phyloP scores from a whole-genome alignment of 176 grass and related monocot genomes.

The Tillandsia fasciculata region DNA sequence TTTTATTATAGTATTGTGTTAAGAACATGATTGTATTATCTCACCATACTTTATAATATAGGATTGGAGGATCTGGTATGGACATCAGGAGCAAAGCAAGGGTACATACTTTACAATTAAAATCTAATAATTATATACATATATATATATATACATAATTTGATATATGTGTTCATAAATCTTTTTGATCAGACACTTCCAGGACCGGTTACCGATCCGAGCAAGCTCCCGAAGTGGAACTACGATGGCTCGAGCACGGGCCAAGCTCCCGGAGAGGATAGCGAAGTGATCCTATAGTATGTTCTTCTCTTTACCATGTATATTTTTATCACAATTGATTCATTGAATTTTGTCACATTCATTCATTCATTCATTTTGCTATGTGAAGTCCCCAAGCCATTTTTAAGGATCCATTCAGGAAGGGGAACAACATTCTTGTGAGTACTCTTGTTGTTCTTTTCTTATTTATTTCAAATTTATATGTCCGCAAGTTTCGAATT shows the following conservation, averaged over 20 bases:
- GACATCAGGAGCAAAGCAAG: slow-evolving; percentile 94
- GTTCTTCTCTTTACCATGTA: neutral
- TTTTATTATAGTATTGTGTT: neutral
- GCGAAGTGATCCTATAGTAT: slow-evolving; percentile 84
- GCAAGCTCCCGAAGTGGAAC: slow-evolving; percentile 96
- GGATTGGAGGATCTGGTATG: slow-evolving; percentile 78
- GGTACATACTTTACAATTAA: slow-evolving; percentile 21
- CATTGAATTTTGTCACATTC: neutral
- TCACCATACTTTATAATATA: slow-evolving; percentile 11
- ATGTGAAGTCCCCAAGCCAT: slow-evolving; percentile 61
- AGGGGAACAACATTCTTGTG: slow-evolving; percentile 85
- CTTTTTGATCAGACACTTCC: slow-evolving; percentile 48
- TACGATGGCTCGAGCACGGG: slow-evolving; percentile 93
- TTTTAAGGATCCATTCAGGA: slow-evolving; percentile 93
- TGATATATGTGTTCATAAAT: slow-evolving; percentile 2
- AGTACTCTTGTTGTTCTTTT: slow-evolving; percentile 1
- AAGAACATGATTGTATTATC: slow-evolving; percentile 1
- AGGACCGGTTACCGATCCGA: slow-evolving; percentile 51
- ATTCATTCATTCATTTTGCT: neutral
- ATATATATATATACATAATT: neutral
- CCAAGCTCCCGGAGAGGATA: slow-evolving; percentile 71
- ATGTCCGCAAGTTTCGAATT: neutral
- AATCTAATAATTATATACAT: neutral
- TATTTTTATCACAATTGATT: too few relatives aligned
- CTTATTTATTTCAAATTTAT: neutral